Base-by-base conservation (phyloP, 2,329 filamentous ascomycete genomes). In the Cryphonectria nitschkei region DNA sequence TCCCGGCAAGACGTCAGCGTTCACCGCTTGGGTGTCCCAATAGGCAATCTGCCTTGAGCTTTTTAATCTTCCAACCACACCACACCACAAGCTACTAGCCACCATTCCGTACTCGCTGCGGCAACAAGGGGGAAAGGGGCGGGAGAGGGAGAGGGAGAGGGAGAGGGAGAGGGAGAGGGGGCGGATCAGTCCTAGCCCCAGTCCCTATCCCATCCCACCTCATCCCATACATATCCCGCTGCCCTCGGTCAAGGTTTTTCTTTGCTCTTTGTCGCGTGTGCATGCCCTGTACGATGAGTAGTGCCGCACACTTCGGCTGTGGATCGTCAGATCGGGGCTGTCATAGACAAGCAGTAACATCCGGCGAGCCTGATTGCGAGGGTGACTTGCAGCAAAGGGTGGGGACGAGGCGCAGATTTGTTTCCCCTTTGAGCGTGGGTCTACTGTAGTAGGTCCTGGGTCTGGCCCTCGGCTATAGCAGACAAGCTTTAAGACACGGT, bases 251-350 rank as follows among this genome's bases (percentile, higher is more conserved):
- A 61, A 22, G 26, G 26, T 34, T 9, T 22, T n/a, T 39, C 9
- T 9, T 22, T 14, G 26, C 29, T 8, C 14, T 6, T 22, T 61
- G 58, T 39, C 58, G 32, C 34, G 58, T 26, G 58, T 39, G 58
- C 22, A 29, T 26, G 61, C 9, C 46, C 26, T 64, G 39, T 29
- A 16, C 39, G 19, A 29, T 39, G 56, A 9, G 32, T 43, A 39
- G 29, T 29, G 54, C 56, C 39, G 60, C 67, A 60, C 39, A 37
- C 39, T 69, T 34, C n/a, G 63, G 50, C 52, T 70, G 64, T 67
- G 68, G 65, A 67, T 46, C 32, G 62, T 61, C 64, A 39, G 41
- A 46, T 68, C 68, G 70, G 68, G 65, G 58, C 64, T 68, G 70
- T 65, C 60, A 65, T 67, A 65, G 64, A 62, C 64, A 65, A 65